Conservation (phyloP, 805 yeast genomes). For the Metschnikowia cerradonensis region DNA sequence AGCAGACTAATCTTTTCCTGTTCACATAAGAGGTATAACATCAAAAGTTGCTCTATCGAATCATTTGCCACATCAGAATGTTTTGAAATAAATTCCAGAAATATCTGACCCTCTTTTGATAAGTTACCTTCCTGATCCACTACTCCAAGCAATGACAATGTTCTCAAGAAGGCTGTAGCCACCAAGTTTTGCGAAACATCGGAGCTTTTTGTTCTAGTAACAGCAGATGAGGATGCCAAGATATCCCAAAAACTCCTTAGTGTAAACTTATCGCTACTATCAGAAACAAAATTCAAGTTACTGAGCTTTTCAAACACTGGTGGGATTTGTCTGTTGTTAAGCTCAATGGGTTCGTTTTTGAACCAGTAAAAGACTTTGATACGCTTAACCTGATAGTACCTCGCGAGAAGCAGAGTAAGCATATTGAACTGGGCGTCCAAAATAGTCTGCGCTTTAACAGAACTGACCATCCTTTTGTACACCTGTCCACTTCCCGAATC, state of each 20-base stretch:
- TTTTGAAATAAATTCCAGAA: conserved; percentile 32
- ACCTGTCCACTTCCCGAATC: conserved; percentile 59
- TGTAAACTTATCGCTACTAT: conserved; percentile 17
- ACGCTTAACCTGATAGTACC: conserved; percentile 79
- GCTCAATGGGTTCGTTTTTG: conserved; percentile 37
- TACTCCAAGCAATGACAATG: conserved; percentile 49
- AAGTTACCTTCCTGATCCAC: conserved; percentile 29
- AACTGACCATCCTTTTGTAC: conserved; percentile 52
- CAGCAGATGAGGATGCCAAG: conserved; percentile 14
- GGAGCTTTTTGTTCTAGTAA: not conserved
- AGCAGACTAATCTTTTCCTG: conserved; percentile 37
- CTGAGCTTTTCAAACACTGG: conserved; percentile 42
- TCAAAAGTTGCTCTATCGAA: conserved; percentile 39
- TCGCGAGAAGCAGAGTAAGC: conserved; percentile 66
- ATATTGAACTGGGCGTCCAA: conserved; percentile 63
- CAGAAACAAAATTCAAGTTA: not conserved
- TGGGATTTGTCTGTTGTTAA: conserved; percentile 53
- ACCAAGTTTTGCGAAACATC: conserved; percentile 4
- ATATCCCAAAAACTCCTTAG: conserved; percentile 23
- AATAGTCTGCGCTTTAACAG: conserved; percentile 42
- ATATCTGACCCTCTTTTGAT: conserved; percentile 43
- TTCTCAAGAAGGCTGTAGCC: conserved; percentile 30
- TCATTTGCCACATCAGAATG: conserved; percentile 15
- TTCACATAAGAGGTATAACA: conserved; percentile 44
- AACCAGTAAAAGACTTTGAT: conserved; percentile 56